Evolutionary conservation across 495 filamentous ascomycete species (phyloP).

Genomic region (Symbiotaphrina buchneri): DNA sequence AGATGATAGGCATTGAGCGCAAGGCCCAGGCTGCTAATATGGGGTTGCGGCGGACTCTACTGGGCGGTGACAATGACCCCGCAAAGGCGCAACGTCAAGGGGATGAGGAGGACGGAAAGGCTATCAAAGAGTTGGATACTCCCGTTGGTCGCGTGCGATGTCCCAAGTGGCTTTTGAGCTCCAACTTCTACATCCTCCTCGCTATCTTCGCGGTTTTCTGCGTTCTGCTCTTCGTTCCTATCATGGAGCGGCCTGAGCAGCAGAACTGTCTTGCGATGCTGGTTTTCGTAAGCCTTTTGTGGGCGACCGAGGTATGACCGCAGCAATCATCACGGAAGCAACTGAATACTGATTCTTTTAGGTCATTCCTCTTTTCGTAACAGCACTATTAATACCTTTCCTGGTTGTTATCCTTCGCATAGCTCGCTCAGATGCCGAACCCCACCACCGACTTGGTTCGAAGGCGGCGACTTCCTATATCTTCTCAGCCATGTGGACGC

Average conservation of each 20-base stretch:
- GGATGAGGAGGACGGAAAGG: slow-evolving; percentile 39
- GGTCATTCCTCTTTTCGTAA: slow-evolving; percentile 95
- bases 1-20: slow-evolving; percentile 95
- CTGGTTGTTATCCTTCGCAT: slow-evolving; percentile 72
- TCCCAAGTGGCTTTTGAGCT: slow-evolving; percentile 65
- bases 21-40: slow-evolving; percentile 91
- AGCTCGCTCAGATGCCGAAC: slow-evolving; percentile 51
- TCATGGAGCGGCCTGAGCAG: slow-evolving; percentile 70
- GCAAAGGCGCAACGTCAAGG: slow-evolving; percentile 55
- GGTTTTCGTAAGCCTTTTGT: slow-evolving; percentile 80
- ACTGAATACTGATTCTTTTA: slow-evolving; percentile 16
- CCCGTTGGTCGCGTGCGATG: slow-evolving; percentile 56
- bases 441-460: slow-evolving; percentile 42
- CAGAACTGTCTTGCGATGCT: slow-evolving; percentile 92
- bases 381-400: slow-evolving; percentile 82
- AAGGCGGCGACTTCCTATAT: slow-evolving; percentile 60
- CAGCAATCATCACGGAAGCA: slow-evolving; percentile 2
- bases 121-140: slow-evolving; percentile 46
- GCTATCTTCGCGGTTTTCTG: slow-evolving; percentile 49
- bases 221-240: slow-evolving; percentile 43
- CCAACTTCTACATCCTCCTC: slow-evolving; percentile 58
- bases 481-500: slow-evolving; percentile 95
- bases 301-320: slow-evolving; percentile 73
- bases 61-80: slow-evolving; percentile 52
- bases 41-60: slow-evolving; percentile 52